A percentile compares a stretch with the other conserved stretches of the same genome.
Conservation (phyloP, 495 filamentous ascomycete genomes). For the Echria macrotheca region DNA sequence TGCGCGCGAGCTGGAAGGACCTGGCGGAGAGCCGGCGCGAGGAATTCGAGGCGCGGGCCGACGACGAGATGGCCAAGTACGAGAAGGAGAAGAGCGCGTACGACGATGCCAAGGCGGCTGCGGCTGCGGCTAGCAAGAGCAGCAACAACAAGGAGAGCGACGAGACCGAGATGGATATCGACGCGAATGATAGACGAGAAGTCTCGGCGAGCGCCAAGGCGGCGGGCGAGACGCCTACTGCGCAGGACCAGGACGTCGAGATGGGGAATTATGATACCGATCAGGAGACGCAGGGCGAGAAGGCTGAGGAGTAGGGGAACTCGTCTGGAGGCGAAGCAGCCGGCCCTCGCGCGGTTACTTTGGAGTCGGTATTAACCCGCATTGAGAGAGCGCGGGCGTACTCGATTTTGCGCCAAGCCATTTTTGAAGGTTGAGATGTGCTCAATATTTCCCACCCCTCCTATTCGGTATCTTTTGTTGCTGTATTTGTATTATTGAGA, state of each 20-base stretch:
- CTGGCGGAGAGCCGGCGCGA: slow-evolving; percentile 40
- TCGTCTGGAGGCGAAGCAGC: no score
- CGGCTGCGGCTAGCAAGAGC: no score
- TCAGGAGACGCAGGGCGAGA: slow-evolving; percentile 29
- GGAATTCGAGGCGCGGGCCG: slow-evolving; percentile 38
- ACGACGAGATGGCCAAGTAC: slow-evolving; percentile 36
- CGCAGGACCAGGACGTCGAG: slow-evolving; percentile 37
- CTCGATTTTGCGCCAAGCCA: no score
- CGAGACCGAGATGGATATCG: slow-evolving; percentile 19
- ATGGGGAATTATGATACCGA: slow-evolving; percentile 38
- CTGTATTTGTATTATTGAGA: no score
- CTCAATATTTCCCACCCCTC: no score
- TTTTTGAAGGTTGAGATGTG: no score
- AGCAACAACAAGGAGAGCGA: slow-evolving; percentile 12
- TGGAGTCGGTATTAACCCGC: background rate
- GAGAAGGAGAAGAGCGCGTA: slow-evolving; percentile 38
- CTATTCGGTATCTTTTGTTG: no score
- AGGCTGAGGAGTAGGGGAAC: slow-evolving; percentile 20
- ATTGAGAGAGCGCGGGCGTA: no score
- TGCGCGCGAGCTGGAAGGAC: slow-evolving; percentile 47
- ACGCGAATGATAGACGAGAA: slow-evolving; percentile 7
- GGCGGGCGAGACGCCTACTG: slow-evolving; percentile 9
- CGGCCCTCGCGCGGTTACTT: background rate
- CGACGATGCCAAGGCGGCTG: slow-evolving; percentile 20
- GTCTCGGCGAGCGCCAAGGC: slow-evolving; percentile 3